Evolutionary conservation across 2,329 filamentous ascomycete genomes (phyloP), one percentile per base, ranked within the genome.

Genomic region (Sphaerostilbella broomeana): DNA sequence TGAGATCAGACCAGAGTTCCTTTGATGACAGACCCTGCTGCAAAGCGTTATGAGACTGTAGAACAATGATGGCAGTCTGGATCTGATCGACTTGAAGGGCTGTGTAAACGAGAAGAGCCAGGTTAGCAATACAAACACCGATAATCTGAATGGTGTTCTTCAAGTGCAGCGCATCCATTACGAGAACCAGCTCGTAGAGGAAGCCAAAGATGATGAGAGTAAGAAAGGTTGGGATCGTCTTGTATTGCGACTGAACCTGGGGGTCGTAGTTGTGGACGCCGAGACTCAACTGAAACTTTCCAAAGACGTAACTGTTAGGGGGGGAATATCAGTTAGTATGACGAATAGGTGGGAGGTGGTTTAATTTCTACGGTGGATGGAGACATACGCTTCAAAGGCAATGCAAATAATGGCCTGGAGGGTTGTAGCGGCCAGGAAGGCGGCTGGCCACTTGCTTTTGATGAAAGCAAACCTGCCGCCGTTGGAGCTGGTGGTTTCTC

Each of bases 141-240:
- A 98, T 97, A 59, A 97, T 75, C 63, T 98, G 92, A 70, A 98
- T 98, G 9, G 92, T 98, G 67, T 98, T 98, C 64, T 95, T 95
- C 58, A 90, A 72, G 47, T 88, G 81, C 43, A 98, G 72, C 12
- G 90, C 92, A 68, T 98, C 92, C 75, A 88, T 97, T 10, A 92
- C 85, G 38, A 98, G 72, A 19, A 94, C 68, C 21, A 97, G 68
- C 58, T 95, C 81, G 66, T 97, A 98, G 42, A 98, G 63, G 66
- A 94, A 97, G 45, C 87, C 92, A 61, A 98, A 95, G 61, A 95
- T 95, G 70, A 97, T 95, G 32, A 98, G 78, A 17, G 90, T 87
- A 43, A 98, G 73, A 65, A 95, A 97, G 25, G 90, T 97, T 18
- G 92, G 90, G 48, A 98, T 95, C 1, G 89, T 81, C 57, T 73